Evolutionary conservation across 2,329 filamentous ascomycete genomes (phyloP).

Genomic region (Aspergillus alliaceus): DNA sequence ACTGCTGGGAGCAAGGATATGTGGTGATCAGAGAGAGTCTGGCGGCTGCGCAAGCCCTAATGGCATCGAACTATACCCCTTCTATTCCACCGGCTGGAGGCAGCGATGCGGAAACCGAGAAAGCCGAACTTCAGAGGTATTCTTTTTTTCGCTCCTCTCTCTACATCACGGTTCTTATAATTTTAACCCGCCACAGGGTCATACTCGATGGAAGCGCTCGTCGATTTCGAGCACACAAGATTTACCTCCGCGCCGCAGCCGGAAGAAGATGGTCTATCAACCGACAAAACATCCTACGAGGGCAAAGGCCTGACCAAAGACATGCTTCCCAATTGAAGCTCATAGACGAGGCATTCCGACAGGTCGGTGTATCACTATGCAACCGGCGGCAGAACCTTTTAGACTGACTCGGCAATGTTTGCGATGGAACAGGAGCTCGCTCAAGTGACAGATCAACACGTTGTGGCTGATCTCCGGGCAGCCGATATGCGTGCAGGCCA

Average conservation of each 20-base stretch:
- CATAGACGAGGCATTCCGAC: constrained; percentile 49
- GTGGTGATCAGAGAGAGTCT: constrained; percentile 57
- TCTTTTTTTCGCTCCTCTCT: neutral
- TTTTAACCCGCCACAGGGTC: constrained; percentile 45
- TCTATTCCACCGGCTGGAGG: constrained; percentile 42
- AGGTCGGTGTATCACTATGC: constrained; percentile 39
- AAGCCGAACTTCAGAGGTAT: constrained; percentile 57
- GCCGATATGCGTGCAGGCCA: constrained; percentile 58
- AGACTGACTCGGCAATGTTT: neutral
- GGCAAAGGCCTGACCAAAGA: constrained; percentile 48
- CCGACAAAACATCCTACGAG: constrained; percentile 52
- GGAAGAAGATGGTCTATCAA: constrained; percentile 60
- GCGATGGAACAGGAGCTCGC: constrained; percentile 52
- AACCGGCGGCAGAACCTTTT: neutral
- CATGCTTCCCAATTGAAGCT: constrained; percentile 52
- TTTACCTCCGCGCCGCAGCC: constrained; percentile 59
- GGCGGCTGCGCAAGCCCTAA: constrained; percentile 55
- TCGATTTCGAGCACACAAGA: constrained; percentile 62
- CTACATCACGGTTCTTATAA: neutral
- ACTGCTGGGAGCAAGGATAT: constrained; percentile 61
- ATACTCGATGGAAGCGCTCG: constrained; percentile 61
- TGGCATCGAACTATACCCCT: constrained; percentile 54
- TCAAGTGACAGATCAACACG: constrained; percentile 57
- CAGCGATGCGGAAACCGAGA: constrained; percentile 55
- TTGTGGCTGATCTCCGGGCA: constrained; percentile 55